Evolutionary conservation across 345 rosid genomes (phyloP), one percentile per base, ranked within the genome.

Genomic region (Ceriops zippeliana): DNA sequence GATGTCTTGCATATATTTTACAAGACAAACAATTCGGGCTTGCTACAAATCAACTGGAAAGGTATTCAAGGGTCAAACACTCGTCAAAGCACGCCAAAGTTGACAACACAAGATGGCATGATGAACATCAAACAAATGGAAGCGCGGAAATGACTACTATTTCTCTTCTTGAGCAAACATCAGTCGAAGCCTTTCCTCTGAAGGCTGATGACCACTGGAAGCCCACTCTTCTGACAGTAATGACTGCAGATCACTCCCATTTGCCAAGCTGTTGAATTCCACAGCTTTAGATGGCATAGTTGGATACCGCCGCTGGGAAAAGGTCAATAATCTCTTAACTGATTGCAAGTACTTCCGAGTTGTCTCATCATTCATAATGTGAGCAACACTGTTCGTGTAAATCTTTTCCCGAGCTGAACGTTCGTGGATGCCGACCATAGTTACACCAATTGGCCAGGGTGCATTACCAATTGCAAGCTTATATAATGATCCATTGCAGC

Each of bases 361-460:
- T 37, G 96, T 95, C 81, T 95, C 99, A 20, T 95, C 99, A 46
- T 95, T 95, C 99, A 95, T 95, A 68, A 95, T 90, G 81, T 95
- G 99, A 38, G 96, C 97, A 34, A 95, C 99, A 82, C 96, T 91
- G 81, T 89, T 95, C 9, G 99, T 95, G 73, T 88, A 85, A 71
- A 91, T 91, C 86, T 95, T 95, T 84, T 95, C 97, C 24, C 97
- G 96, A 6, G 99, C 97, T 35, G 97, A 95, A 76, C 97, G 96
- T 75, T 95, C 99, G 35, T 95, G 99, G 74, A 95, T 95, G 82
- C 99, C 99, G 85, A 95, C 99, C 99, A 95, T 95, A 82, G 99
- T 95, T 21, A 95, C 99, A 76, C 97, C 96, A 38, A 95, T 95
- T 38, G 99, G 99, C 99, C 99, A 95, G 21, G 97, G 97, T 19